Percentiles rank a stretch among this genome's conserved stretches.
These are phyloP conservation scores for Patellaria atrata DNA, from an alignment of 495 filamentous ascomycete species.

Conservation along the genomic window DNA sequence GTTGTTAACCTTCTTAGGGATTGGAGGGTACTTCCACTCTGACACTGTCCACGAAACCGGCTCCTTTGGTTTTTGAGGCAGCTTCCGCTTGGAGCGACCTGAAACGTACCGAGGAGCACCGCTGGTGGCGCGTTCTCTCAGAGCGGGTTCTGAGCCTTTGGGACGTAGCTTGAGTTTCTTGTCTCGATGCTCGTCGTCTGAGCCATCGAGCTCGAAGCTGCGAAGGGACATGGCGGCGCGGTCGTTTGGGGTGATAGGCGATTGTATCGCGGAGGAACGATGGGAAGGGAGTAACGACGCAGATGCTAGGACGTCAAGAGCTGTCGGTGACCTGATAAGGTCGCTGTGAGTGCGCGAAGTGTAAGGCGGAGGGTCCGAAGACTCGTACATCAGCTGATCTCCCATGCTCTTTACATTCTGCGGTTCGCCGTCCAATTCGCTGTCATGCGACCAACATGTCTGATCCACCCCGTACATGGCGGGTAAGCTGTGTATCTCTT, in stretches of 20 bases:
- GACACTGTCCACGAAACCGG: no score
- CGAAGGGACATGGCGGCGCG: slow-evolving; percentile 7
- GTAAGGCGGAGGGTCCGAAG: slow-evolving; percentile 21
- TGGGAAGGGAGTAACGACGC: slow-evolving; percentile 14
- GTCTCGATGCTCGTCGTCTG: slow-evolving; percentile 19
- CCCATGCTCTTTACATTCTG: slow-evolving; percentile 18
- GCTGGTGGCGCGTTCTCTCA: slow-evolving; percentile 7
- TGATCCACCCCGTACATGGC: slow-evolving; percentile 14
- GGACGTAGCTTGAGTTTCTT: slow-evolving; percentile 19
- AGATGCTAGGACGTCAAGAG: slow-evolving; percentile 17
- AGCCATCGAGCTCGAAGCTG: slow-evolving; percentile 19
- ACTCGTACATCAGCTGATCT: slow-evolving; percentile 22
- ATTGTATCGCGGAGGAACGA: not conserved
- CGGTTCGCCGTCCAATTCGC: slow-evolving; percentile 18
- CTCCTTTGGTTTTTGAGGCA: slow-evolving; percentile 18
- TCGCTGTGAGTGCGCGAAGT: slow-evolving; percentile 18
- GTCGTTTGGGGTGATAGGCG: slow-evolving; percentile 6
- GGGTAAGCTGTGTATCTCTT: slow-evolving; percentile 19
- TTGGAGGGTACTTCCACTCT: no score
- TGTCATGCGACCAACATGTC: slow-evolving; percentile 20
- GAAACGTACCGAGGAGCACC: slow-evolving; percentile 18
- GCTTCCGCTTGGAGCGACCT: slow-evolving; percentile 19
- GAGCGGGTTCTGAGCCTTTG: slow-evolving; percentile 16
- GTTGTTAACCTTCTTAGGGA: no score
- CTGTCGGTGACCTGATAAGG: slow-evolving; percentile 14